Evolutionary conservation across 805 yeast species (phyloP).

Genomic region (Kuraishia borneana): DNA sequence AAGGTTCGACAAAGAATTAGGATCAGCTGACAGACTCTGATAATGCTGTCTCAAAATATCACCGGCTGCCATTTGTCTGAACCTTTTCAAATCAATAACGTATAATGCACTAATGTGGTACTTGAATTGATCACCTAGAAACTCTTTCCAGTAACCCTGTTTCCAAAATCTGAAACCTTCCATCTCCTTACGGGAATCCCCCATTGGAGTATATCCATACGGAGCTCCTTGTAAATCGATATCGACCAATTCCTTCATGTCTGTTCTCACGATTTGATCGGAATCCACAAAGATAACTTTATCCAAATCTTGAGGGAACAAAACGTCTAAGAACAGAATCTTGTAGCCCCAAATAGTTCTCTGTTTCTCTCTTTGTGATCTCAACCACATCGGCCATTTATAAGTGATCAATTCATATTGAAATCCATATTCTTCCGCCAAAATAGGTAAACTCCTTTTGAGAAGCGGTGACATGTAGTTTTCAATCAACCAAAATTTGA

Average conservation of each 20-base stretch:
- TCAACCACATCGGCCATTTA: conserved; percentile 89
- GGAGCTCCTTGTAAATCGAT: conserved; percentile 71
- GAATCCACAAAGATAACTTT: conserved; percentile 81
- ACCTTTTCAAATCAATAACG: conserved; percentile 62
- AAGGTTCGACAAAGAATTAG: conserved; percentile 65
- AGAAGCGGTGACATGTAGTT: conserved; percentile 69
- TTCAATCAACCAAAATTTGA: conserved; percentile 82
- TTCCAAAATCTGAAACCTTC: conserved; percentile 90
- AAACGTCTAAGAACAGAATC: conserved; percentile 72
- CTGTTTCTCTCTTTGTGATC: conserved; percentile 67
- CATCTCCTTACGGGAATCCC: conserved; percentile 68
- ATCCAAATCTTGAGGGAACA: conserved; percentile 70
- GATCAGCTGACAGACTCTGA: conserved; percentile 70
- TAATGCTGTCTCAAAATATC: conserved; percentile 76
- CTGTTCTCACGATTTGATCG: conserved; percentile 72
- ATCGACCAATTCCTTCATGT: conserved; percentile 55
- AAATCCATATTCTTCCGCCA: conserved; percentile 51
- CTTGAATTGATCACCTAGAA: conserved; percentile 42
- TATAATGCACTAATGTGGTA: conserved; percentile 82
- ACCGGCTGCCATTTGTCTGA: conserved; percentile 63
- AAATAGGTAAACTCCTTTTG: conserved; percentile 41
- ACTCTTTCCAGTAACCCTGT: conserved; percentile 76
- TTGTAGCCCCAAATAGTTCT: conserved; percentile 85
- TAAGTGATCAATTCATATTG: conserved; percentile 71
- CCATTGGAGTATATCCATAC: conserved; percentile 83